These are phyloP conservation scores for Talaromyces sp. DNA, from an alignment of 2,329 filamentous ascomycete genomes.

Conservation along the genomic window DNA sequence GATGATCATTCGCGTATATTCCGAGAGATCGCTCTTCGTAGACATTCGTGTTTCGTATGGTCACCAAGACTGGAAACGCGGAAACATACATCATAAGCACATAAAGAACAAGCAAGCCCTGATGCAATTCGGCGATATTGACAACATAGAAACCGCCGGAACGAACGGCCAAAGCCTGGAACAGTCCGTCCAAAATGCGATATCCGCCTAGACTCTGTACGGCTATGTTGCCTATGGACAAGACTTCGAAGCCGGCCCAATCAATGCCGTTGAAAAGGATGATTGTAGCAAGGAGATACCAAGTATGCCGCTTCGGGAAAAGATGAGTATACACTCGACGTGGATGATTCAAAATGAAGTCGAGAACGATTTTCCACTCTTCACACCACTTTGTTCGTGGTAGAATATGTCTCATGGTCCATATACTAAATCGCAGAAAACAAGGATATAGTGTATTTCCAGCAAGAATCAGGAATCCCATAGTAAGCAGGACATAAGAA, in stretches of 20 bases:
- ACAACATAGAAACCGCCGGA: slow-evolving; percentile 66
- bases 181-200: slow-evolving; percentile 62
- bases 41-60: slow-evolving; percentile 62
- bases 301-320: slow-evolving; percentile 62
- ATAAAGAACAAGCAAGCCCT: slow-evolving; percentile 59
- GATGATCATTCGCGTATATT: slow-evolving; percentile 35
- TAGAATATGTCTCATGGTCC: slow-evolving; percentile 41
- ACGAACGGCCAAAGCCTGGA: slow-evolving; percentile 60
- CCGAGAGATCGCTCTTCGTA: slow-evolving; percentile 68
- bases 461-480: slow-evolving; percentile 59
- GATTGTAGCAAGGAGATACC: slow-evolving; percentile 63
- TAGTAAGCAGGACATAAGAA: slow-evolving; percentile 41
- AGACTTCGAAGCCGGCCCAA: slow-evolving; percentile 63
- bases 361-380: slow-evolving; percentile 30
- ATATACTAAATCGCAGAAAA: slow-evolving; percentile 59
- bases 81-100: slow-evolving; percentile 42
- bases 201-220: slow-evolving; percentile 53
- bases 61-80: slow-evolving; percentile 35
- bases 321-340: slow-evolving; percentile 43
- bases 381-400: slow-evolving; percentile 26
- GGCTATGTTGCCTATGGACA: slow-evolving; percentile 60
- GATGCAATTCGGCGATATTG: slow-evolving; percentile 53
- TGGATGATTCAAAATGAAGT: slow-evolving; percentile 36
- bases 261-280: slow-evolving; percentile 60
- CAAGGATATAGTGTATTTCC: slow-evolving; percentile 66